Conservation (phyloP, 805 yeast genomes). For the Candida ipomoeae region DNA sequence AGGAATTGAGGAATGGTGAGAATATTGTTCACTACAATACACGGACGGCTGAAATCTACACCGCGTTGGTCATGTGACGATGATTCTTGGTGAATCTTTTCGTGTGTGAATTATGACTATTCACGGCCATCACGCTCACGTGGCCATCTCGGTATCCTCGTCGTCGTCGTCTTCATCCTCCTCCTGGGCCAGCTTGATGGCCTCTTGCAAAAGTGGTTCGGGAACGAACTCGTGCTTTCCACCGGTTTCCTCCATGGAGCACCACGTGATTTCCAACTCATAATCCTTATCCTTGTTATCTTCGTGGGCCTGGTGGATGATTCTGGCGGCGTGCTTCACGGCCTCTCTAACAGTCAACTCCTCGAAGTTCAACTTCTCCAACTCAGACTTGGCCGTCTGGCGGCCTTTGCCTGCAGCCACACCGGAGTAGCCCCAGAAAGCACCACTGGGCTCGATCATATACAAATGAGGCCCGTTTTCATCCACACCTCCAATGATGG, state of each 20-base stretch:
- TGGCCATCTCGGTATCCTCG: conserved; percentile 36
- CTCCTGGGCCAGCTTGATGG: conserved; percentile 76
- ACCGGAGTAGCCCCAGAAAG: conserved; percentile 95
- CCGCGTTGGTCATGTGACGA: background rate
- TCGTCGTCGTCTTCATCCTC: conserved; percentile 77
- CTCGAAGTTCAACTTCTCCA: conserved; percentile 81
- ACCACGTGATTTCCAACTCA: conserved; percentile 93
- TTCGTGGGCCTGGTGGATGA: conserved; percentile 91
- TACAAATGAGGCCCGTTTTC: conserved; percentile 86
- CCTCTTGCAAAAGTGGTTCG: conserved; percentile 73
- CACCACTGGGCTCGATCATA: conserved; percentile 97
- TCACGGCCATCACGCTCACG: conserved; percentile 2
- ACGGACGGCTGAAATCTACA: background rate
- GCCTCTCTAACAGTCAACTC: conserved; percentile 74
- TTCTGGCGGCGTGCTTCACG: conserved; percentile 88
- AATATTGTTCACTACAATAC: too few relatives aligned
- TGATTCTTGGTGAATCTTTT: background rate
- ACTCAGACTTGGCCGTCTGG: conserved; percentile 94
- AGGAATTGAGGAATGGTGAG: too few relatives aligned
- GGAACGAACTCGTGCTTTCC: conserved; percentile 82
- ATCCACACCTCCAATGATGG: conserved; percentile 92
- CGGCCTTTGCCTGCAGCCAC: conserved; percentile 99
- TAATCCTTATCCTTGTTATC: conserved; percentile 97
- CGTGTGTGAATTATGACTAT: background rate
- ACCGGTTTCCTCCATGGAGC: conserved; percentile 65